A percentile compares a stretch with the other conserved stretches of the same genome.
Conservation (phyloP, 208 protist genomes). For the Leishmania mexicana region DNA sequence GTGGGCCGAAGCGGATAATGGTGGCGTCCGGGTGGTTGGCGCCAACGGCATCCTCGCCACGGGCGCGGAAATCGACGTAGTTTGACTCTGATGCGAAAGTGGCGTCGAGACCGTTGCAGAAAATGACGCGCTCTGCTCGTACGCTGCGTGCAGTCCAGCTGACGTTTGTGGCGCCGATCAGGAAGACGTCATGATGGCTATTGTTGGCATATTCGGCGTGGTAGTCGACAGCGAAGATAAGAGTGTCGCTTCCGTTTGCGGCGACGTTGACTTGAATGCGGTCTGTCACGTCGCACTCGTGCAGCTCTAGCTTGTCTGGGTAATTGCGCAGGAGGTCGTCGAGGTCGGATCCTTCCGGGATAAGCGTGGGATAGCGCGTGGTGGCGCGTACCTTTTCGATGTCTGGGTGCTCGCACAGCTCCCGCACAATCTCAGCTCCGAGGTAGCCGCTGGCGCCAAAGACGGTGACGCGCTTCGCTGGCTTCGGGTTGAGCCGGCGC, state of each 20-base stretch:
- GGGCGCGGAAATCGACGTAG: conserved; percentile 91
- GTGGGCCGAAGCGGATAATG: conserved; percentile 88
- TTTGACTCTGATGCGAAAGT: conserved; percentile 93
- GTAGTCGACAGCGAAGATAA: conserved; percentile 92
- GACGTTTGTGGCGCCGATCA: conserved; percentile 88
- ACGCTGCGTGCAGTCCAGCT: conserved; percentile 92
- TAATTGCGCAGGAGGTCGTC: conserved; percentile 83
- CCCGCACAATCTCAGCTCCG: conserved; percentile 86
- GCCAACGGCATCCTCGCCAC: conserved; percentile 87
- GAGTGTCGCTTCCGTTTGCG: conserved; percentile 89
- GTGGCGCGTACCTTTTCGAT: conserved; percentile 89
- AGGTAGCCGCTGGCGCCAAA: conserved; percentile 91
- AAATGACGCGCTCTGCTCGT: conserved; percentile 89
- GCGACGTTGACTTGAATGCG: conserved; percentile 92
- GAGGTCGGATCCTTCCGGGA: conserved; percentile 85
- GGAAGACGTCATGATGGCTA: conserved; percentile 92
- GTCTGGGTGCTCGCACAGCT: conserved; percentile 90
- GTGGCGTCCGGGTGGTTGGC: conserved; percentile 91
- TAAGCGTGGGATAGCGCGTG: conserved; percentile 92
- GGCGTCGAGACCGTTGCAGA: conserved; percentile 91
- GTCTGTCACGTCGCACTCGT: conserved; percentile 93
- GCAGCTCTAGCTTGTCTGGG: conserved; percentile 90
- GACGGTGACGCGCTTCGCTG: conserved; percentile 88
- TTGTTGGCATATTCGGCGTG: conserved; percentile 93
- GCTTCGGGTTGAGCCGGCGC: conserved; percentile 86